A percentile compares a stretch with the other conserved stretches of the same genome.
Evolutionary conservation across 257 asterid genomes (phyloP).

Genomic region (Solanum paucissectum): DNA sequence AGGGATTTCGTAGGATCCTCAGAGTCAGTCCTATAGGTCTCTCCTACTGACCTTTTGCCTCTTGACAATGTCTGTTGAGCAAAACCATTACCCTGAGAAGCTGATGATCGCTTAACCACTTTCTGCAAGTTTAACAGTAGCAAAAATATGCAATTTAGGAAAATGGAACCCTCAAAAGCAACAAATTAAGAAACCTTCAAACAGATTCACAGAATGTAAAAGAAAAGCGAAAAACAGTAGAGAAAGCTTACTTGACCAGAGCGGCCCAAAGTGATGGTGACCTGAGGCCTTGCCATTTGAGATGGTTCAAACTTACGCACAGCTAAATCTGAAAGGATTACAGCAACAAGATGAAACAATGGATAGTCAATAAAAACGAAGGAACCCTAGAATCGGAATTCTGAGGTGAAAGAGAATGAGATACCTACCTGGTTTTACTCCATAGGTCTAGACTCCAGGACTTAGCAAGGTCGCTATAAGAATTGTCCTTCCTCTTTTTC

Average conservation of each 20-base stretch:
- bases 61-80: constrained; percentile 18
- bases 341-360: background rate
- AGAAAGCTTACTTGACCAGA: constrained; percentile 47
- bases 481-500: background rate
- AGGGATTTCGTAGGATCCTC: no score
- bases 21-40: constrained; percentile 10
- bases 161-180: background rate
- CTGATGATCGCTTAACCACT: constrained; percentile 42
- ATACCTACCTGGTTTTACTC: background rate
- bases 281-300: constrained; percentile 38
- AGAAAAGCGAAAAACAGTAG: background rate
- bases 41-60: constrained; percentile 28
- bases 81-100: constrained; percentile 9
- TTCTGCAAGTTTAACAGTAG: constrained; percentile 17
- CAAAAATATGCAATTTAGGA: background rate
- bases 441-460: background rate
- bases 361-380: background rate
- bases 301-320: background rate
- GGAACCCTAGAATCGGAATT: background rate
- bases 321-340: background rate
- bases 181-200: background rate
- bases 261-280: constrained; percentile 57
- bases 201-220: background rate
- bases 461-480: background rate
- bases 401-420: background rate